Evolutionary conservation across 1,284 basidiomycete genomes (phyloP), one percentile per base, ranked within the genome.

Genomic region (Cryptococcus neoformans): DNA sequence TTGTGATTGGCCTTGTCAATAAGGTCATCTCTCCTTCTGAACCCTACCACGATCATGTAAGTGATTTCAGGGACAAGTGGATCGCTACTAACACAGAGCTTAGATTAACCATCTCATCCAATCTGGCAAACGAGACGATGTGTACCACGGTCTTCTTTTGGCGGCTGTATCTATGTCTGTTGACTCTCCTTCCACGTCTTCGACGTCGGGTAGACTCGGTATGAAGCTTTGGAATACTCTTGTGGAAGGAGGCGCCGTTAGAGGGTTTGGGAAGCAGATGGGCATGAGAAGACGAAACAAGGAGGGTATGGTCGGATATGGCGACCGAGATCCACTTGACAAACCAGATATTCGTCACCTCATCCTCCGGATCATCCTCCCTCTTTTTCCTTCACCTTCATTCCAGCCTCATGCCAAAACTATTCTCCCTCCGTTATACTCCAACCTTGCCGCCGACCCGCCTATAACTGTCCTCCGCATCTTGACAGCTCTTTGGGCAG

Each of bases 341-440:
- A 68, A 66, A 54, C 69, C 72, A 37, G 72, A 77, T 54, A 76
- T 77, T 21, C 71, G 77, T 34, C 74, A 77, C 59, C 65, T 75
- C 10, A 65, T 70, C 11, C 58, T 79, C 34, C 64, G 70, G 11
- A 59, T 76, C 41, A 65, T 79, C 34, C 65, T 14, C 14, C 73
- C 66, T 77, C 37, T 62, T 78, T 14, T 63, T 70, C 1, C 6
- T 59, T 69, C 3, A 51, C 63, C 37, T 11, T 35, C 34, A 12
- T 73, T 77, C 47, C 68, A 75, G 44, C 55, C 69, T 17, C 66
- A 72, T 41, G 69, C 72, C 40, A 68, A 69, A 56, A 50, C 66
- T 77, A 35, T 62, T 78, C n/a, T 63, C 70, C 68, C 67, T 9
- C 59, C 63, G 8, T 58, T 74, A 12, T 78, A 69, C 62, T 62